These are phyloP conservation scores for Paxillus rubicundulus DNA, from an alignment of 768 basidiomycete species.

Conservation along the genomic window DNA sequence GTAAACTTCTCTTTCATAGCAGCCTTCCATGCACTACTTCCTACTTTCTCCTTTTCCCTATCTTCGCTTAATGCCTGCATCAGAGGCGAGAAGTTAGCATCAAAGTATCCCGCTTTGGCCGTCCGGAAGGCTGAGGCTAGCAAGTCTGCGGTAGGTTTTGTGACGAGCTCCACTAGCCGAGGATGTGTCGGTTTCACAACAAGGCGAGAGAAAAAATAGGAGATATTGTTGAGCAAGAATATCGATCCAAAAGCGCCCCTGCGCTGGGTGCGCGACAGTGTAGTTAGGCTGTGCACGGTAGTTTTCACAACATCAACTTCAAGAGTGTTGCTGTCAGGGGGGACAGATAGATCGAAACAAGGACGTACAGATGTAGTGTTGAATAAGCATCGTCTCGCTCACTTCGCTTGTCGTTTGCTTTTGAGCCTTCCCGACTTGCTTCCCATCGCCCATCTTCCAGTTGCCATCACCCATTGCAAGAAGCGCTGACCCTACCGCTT, in stretches of 20 bases:
- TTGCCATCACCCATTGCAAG: constrained; percentile 80
- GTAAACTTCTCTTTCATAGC: constrained; percentile 82
- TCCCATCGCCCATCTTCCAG: constrained; percentile 89
- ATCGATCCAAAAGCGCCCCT: constrained; percentile 70
- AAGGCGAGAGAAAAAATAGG: constrained; percentile 62
- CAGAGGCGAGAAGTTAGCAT: constrained; percentile 76
- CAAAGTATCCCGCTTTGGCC: constrained; percentile 82
- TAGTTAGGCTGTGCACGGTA: constrained; percentile 54
- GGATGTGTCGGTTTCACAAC: constrained; percentile 50
- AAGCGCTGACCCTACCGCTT: constrained; percentile 63
- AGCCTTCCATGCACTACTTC: constrained; percentile 44
- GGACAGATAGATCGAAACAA: not conserved
- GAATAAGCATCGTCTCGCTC: constrained; percentile 59
- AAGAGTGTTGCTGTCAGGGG: not conserved
- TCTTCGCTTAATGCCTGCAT: constrained; percentile 60
- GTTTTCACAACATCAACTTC: constrained; percentile 76
- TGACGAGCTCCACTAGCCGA: constrained; percentile 49
- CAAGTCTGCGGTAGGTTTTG: constrained; percentile 57
- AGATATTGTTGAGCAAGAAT: constrained; percentile 78
- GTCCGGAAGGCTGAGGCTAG: constrained; percentile 73
- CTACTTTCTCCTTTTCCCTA: constrained; percentile 44
- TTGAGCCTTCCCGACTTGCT: constrained; percentile 47
- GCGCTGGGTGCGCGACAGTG: constrained; percentile 57
- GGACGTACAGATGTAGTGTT: constrained; percentile 71
- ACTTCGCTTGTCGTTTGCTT: constrained; percentile 43